Base-by-base conservation (phyloP, 2,329 filamentous ascomycete species). In the Onygena corvina region DNA sequence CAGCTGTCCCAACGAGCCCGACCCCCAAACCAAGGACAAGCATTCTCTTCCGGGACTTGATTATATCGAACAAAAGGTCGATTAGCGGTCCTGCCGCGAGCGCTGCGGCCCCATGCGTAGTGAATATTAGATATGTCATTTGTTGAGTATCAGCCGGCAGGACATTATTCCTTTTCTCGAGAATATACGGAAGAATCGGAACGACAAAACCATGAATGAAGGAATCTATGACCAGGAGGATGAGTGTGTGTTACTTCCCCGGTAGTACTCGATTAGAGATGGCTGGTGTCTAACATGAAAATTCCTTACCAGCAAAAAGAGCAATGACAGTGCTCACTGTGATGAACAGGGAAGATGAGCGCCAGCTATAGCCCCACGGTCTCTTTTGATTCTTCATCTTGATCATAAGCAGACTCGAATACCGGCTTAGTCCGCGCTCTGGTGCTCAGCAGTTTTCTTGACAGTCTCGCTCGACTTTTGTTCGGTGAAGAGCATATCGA, bases 331-430 rank as follows among this genome's bases (percentile, higher is more conserved):
- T 25, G 12, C 38, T 14, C 23, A 8, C 21, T 3, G 16, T 21
- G 4, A 12, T 42, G 38, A 42, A 42, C n/a, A 12, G 1, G n/a
- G 38, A 42, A 2, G 38, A 42, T n/a, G 38, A 42, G 12, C 21
- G 20, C 38, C 38, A 42, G 21, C 38, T 42, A 42, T 42, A 27
- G 12, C 38, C 38, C 38, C 38, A 42, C 27, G 38, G 38, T 14
- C 16, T 27, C 38, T 42, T 42, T 5, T 20, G n/a, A 25, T 27
- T 20, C 9, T 42, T 42, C 12, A 42, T 5, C 9, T 25, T 25
- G 20, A n/a, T n/a, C 38, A 42, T 42, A 23, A 21, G 12, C 8
- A 2, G 18, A 23, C 21, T 4, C 7, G 18, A 12, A 6, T 3
- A 21, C 35, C n/a, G n/a, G n/a, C n/a, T n/a, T n/a, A n/a, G n/a